Base-by-base conservation (phyloP, 1,139 yeast genomes). In the Candida pseudoviswanathii region DNA sequence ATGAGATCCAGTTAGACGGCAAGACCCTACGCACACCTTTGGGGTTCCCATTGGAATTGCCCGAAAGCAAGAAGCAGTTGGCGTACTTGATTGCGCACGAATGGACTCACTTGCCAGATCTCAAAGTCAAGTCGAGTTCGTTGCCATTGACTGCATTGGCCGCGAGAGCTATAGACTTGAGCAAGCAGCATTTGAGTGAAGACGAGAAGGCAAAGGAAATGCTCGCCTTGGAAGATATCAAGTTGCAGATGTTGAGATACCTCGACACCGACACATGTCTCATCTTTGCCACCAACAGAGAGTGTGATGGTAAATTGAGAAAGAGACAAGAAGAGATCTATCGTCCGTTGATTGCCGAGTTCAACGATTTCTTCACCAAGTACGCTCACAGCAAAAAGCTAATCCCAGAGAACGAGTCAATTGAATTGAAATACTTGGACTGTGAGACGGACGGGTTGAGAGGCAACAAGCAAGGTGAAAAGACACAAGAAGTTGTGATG, bases 181-280 rank as follows among this genome's bases (percentile, higher is more conserved):
- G 75, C 1, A 65, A 68, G 22, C 41, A 48, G 30, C 43, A 42
- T 26, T 68, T 65, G 25, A 46, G 49, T 26, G 59, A 57, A 9
- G 45, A 48, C 7, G 65, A 57, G 3, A 63, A 67, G 1, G 76
- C 78, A 51, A 66, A 72, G 4, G 86, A 84, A 48, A 65, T 78
- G 51, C 66, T 76, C 22, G 79, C 84, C 31, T 68, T 81, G 45
- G 78, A 77, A 5, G 82, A 79, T 49, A 77, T 87, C 37, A 78
- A 81, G 54, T 63, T 72, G 45, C 77, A 78, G 54, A 64, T 94
- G 55, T 71, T 92, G 59, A 84, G 94, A 51, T 94, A 91, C 63
- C 73, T 95, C 49, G 99, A 94, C 63, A 94, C 99, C 1, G 99
- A 94, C 65, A 91, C 98, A 1, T 74, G 96, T 57, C 76, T 94